phyloP scores from a whole-genome alignment of 306 rosid species.

The Rosa rugosa region DNA sequence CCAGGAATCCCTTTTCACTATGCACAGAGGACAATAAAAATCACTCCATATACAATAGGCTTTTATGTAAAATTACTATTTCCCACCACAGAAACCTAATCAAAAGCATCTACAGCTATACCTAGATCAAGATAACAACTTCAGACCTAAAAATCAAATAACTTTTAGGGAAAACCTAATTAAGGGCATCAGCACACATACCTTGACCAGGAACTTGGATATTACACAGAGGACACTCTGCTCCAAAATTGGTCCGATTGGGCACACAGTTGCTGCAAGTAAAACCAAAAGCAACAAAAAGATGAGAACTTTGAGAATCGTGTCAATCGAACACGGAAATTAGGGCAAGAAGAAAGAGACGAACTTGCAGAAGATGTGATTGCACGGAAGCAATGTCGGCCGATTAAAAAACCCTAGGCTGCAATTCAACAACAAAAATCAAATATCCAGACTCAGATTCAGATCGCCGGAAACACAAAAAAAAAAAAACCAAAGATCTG shows the following conservation, averaged over 20 bases:
- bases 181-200: background rate
- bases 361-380: slow-evolving; percentile 84
- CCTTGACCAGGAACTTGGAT: slow-evolving; percentile 45
- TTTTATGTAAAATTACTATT: background rate
- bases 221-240: slow-evolving; percentile 69
- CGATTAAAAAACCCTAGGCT: slow-evolving; percentile 57
- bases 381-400: slow-evolving; percentile 80
- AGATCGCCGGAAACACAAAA: no score
- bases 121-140: background rate
- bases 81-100: background rate
- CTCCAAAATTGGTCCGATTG: slow-evolving; percentile 27
- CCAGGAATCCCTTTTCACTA: background rate
- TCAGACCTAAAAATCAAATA: background rate
- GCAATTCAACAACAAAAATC: slow-evolving; percentile 29
- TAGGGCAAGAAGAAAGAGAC: slow-evolving; percentile 17
- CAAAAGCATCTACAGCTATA: background rate
- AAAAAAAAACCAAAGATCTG: background rate
- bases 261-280: slow-evolving; percentile 54
- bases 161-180: background rate
- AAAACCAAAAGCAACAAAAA: background rate
- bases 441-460: background rate
- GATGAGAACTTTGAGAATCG: background rate
- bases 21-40: background rate
- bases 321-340: background rate
- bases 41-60: background rate